Evolutionary conservation across 148 eudicot species (phyloP), one percentile per base, ranked within the genome.

Genomic region (Rhododendron mucronatum): DNA sequence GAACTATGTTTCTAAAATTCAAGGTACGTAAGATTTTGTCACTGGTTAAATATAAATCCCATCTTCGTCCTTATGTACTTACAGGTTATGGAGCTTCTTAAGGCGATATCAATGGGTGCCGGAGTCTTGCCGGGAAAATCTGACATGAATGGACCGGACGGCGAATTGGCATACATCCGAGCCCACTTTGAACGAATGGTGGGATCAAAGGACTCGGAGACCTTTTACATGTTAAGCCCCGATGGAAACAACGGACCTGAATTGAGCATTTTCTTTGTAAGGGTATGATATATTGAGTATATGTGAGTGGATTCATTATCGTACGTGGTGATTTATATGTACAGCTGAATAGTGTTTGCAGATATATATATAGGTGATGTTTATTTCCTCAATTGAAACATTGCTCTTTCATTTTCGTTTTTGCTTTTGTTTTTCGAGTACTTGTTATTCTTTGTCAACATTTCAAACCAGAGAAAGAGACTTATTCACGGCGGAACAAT

Each of bases 191-290:
- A 95, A 7, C 92, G 90, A 47, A 92, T 92, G 48, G 93, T 94
- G 23, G 96, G 95, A 39, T 93, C 96, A 0, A 94, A 88, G 86
- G 94, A 95, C 83, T 94, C 98, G 0, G 98, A 95, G 85, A 92
- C 97, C 0, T 78, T 94, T 9, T 95, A 95, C 88, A 93, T 95
- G 98, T 78, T 95, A 85, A 91, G 94, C 76, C 97, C 98, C 0
- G 91, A 92, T 71, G 95, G 97, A 37, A 88, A 89, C 75, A 90
- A 86, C 82, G 98, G 96, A 2, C 94, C 96, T 35, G 97, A 95
- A 57, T 88, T 95, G 76, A 93, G 92, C 75, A 90, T 95, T 30
- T 94, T 95, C 90, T 94, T 95, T 86, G 98, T 95, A 10, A 91
- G 98, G 83, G 84, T 94, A 82, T 48, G 51, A 48, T 44, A 48